Conservation (phyloP, 768 basidiomycete species). For the Amanita rubescens region DNA sequence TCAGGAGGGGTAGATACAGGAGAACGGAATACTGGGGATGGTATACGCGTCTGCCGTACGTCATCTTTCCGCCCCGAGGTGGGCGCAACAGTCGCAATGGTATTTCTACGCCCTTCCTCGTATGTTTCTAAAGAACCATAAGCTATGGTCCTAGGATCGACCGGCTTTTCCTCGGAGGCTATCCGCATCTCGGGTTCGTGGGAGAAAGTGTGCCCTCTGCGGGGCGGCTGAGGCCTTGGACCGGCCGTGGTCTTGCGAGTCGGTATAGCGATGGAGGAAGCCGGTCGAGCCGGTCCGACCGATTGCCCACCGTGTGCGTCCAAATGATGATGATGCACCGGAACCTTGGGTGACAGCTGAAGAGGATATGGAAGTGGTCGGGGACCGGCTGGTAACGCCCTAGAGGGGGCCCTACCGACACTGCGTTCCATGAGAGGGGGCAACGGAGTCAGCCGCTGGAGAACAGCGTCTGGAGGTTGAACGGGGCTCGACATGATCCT, state of each 20-base stretch:
- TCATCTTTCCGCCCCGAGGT: neutral
- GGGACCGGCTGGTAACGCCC: conserved; percentile 45
- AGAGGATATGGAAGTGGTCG: conserved; percentile 25
- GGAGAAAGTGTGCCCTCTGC: conserved; percentile 32
- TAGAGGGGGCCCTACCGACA: conserved; percentile 17
- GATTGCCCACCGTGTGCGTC: neutral
- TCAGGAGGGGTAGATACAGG: neutral
- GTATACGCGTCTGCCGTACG: neutral
- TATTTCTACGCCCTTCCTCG: neutral
- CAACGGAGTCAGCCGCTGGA: neutral
- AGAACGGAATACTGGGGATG: neutral
- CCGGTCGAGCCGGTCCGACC: conserved; percentile 12
- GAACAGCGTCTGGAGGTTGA: neutral
- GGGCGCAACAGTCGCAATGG: neutral
- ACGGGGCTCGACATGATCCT: neutral
- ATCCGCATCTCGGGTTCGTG: conserved; percentile 3
- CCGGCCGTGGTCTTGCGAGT: conserved; percentile 10
- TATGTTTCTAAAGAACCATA: neutral
- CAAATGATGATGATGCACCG: neutral
- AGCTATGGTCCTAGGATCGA: neutral
- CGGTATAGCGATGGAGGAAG: conserved; percentile 17
- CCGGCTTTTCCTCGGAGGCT: neutral
- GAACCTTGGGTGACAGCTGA: conserved; percentile 11
- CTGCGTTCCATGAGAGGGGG: conserved; percentile 17
- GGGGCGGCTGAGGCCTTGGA: conserved; percentile 25